Evolutionary conservation across 1,284 basidiomycete genomes (phyloP).

Genomic region (Puccinia polysora): DNA sequence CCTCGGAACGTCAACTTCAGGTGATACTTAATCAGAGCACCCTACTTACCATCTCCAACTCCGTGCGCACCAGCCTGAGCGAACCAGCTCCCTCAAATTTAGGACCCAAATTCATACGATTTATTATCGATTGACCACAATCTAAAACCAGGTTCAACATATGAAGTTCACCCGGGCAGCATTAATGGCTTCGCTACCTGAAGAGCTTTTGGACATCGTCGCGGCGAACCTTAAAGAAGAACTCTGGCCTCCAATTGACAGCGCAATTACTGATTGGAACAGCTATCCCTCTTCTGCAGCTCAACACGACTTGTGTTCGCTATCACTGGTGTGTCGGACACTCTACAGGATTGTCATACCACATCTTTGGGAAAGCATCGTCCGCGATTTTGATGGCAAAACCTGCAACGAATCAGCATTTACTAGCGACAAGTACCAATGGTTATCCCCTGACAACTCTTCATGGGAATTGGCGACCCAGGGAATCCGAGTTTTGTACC

Average conservation of each 20-base stretch:
- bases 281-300: slow-evolving; percentile 18
- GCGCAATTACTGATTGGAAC: slow-evolving; percentile 31
- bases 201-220: slow-evolving; percentile 16
- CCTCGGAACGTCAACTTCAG: too few relatives aligned
- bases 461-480: not conserved
- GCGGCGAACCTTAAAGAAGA: slow-evolving; percentile 1
- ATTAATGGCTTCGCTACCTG: slow-evolving; percentile 10
- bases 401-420: not conserved
- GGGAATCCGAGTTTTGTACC: slow-evolving; percentile 24
- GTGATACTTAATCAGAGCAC: too few relatives aligned
- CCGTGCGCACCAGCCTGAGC: too few relatives aligned
- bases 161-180: not conserved
- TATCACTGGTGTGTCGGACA: slow-evolving; percentile 6
- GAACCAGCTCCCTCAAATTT: too few relatives aligned
- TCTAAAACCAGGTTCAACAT: too few relatives aligned
- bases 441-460: slow-evolving; percentile 10
- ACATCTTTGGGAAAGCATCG: not conserved
- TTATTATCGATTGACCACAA: too few relatives aligned
- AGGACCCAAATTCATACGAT: too few relatives aligned
- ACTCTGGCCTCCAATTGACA: slow-evolving; percentile 27
- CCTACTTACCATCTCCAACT: too few relatives aligned
- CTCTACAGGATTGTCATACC: slow-evolving; percentile 23
- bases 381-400: slow-evolving; percentile 21
- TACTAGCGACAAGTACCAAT: slow-evolving; percentile 1
- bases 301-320: slow-evolving; percentile 22